These are phyloP conservation scores for Neoboletus magnificus DNA, from an alignment of 768 basidiomycete genomes.

Conservation along the genomic window DNA sequence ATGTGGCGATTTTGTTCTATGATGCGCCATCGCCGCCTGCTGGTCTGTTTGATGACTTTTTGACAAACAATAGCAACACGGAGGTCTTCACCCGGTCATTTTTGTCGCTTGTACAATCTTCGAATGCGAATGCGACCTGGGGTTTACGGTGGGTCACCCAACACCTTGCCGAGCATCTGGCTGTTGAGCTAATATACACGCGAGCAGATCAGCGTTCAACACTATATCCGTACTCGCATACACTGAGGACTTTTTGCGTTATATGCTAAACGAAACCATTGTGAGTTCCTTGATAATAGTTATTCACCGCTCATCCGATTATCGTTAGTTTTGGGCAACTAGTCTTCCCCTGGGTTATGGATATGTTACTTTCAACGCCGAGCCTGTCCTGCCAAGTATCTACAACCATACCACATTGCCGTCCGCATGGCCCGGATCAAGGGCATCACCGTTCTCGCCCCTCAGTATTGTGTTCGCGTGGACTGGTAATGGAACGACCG, in stretches of 20 bases:
- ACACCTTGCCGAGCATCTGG: neutral
- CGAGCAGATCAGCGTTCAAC: constrained; percentile 21
- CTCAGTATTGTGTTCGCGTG: constrained; percentile 49
- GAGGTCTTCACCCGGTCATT: constrained; percentile 21
- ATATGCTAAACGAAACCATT: constrained; percentile 13
- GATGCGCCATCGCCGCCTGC: constrained; percentile 39
- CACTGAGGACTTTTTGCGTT: constrained; percentile 17
- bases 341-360: constrained; percentile 35
- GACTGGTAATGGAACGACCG: constrained; percentile 33
- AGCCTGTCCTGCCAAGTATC: constrained; percentile 46
- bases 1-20: constrained; percentile 50
- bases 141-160: constrained; percentile 22
- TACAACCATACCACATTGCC: constrained; percentile 36
- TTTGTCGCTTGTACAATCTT: constrained; percentile 25
- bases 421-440: constrained; percentile 49
- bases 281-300: no score
- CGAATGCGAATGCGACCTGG: constrained; percentile 13
- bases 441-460: constrained; percentile 38
- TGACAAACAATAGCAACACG: constrained; percentile 11
- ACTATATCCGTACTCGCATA: constrained; percentile 24
- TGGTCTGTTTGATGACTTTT: constrained; percentile 31
- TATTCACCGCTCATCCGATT: no score
- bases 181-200: neutral
- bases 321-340: constrained; percentile 43
- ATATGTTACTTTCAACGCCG: constrained; percentile 45